Percentiles rank a stretch among this genome's conserved stretches.
Evolutionary conservation across 257 asterid species (phyloP).

Genomic region (Nicotiana sylvestris): DNA sequence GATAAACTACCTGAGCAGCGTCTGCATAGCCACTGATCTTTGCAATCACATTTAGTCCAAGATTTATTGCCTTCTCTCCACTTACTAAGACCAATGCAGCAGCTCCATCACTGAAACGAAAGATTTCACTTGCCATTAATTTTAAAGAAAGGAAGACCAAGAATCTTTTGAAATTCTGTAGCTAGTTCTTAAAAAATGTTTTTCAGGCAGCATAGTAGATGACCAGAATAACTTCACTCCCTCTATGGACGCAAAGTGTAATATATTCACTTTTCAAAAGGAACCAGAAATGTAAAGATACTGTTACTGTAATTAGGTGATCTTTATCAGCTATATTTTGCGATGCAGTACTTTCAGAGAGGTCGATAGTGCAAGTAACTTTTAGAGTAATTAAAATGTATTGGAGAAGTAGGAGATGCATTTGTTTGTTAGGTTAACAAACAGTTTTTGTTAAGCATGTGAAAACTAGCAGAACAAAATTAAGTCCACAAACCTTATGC

Average conservation of each 20-base stretch:
- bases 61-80: conserved; percentile 78
- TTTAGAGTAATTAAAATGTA: background rate
- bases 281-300: background rate
- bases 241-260: background rate
- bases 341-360: background rate
- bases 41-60: conserved; percentile 78
- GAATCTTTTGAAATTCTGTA: background rate
- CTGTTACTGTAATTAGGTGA: background rate
- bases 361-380: background rate
- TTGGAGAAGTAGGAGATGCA: background rate
- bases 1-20: conserved; percentile 80
- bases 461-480: background rate
- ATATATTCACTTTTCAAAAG: background rate
- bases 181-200: background rate
- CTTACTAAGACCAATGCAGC: conserved; percentile 97
- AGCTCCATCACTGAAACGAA: conserved; percentile 81
- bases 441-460: background rate
- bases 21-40: conserved; percentile 92
- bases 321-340: background rate
- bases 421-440: conserved; percentile 1
- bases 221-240: background rate
- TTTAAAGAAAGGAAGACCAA: background rate
- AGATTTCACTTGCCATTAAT: conserved; percentile 19
- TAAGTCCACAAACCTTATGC: conserved; percentile 63
- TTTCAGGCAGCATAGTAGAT: background rate